phyloP scores from a whole-genome alignment of 2,329 filamentous ascomycete species.

The Dothistroma pini region DNA sequence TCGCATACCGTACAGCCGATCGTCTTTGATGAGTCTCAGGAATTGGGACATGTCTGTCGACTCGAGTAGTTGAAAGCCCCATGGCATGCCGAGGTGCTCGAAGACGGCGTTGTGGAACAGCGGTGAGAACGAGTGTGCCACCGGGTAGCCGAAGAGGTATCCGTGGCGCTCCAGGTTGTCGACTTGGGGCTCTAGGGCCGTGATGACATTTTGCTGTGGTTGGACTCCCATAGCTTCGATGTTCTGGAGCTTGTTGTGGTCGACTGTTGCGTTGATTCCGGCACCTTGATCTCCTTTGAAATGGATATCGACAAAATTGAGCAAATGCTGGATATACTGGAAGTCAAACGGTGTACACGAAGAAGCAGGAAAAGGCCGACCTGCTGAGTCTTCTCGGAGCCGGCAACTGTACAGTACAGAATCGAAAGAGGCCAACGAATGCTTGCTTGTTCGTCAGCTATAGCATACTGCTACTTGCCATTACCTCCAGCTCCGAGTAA shows the following conservation, averaged over 20 bases:
- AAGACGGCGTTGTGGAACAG: conserved; percentile 55
- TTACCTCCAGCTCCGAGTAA: background rate
- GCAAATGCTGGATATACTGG: background rate
- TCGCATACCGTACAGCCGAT: conserved; percentile 24
- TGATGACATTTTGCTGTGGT: conserved; percentile 20
- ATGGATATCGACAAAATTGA: no score
- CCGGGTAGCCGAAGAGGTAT: conserved; percentile 56
- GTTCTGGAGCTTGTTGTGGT: background rate
- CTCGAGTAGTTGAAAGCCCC: conserved; percentile 50
- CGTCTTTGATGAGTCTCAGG: conserved; percentile 50
- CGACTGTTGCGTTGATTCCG: background rate
- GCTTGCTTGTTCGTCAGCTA: background rate
- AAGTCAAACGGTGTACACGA: background rate
- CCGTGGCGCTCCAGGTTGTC: conserved; percentile 47
- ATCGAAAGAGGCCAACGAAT: background rate
- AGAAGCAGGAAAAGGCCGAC: background rate
- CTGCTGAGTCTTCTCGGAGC: background rate
- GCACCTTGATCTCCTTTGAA: no score
- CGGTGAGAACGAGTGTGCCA: conserved; percentile 56
- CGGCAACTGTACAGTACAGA: background rate
- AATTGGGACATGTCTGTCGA: conserved; percentile 45
- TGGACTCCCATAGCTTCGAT: conserved; percentile 10
- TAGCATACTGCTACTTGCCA: background rate
- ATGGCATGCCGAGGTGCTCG: conserved; percentile 48
- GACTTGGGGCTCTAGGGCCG: conserved; percentile 25